phyloP scores from a whole-genome alignment of 208 protist species.

The Tritrichomonas musculus region DNA sequence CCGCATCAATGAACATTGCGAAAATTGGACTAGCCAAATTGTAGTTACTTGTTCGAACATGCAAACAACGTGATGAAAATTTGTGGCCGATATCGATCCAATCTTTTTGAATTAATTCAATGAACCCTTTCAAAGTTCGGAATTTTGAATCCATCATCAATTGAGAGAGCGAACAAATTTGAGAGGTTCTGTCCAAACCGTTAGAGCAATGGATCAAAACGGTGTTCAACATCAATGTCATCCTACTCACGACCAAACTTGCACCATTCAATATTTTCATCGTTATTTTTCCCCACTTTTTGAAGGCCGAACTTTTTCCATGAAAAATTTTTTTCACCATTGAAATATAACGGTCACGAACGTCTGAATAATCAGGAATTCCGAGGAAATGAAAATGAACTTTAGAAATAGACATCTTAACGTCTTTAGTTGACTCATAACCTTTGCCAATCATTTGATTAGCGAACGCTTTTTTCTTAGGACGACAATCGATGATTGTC shows the following conservation, averaged over 20 bases:
- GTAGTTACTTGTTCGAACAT: neutral
- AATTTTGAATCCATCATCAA: constrained; percentile 80
- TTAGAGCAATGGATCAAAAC: constrained; percentile 65
- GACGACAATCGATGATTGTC: constrained; percentile 35
- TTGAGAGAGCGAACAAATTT: constrained; percentile 65
- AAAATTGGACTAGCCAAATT: constrained; percentile 48
- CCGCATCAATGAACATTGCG: constrained; percentile 54
- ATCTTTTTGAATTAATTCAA: constrained; percentile 77
- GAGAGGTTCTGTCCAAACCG: constrained; percentile 85
- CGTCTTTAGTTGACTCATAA: constrained; percentile 17
- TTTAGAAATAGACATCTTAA: neutral
- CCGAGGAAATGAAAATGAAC: constrained; percentile 35
- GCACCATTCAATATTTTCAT: neutral
- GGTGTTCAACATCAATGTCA: neutral
- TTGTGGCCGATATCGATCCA: constrained; percentile 80
- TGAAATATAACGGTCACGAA: neutral
- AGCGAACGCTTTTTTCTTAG: constrained; percentile 32
- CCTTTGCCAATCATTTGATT: constrained; percentile 33
- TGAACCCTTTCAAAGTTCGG: constrained; percentile 66
- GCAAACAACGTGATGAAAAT: constrained; percentile 57
- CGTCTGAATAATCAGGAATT: constrained; percentile 32
- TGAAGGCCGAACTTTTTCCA: neutral
- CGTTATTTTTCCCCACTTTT: neutral
- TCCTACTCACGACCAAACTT: neutral
- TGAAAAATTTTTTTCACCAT: neutral